phyloP scores from a whole-genome alignment of 805 yeast species.

The Wickerhamomyces hampshirensis region DNA sequence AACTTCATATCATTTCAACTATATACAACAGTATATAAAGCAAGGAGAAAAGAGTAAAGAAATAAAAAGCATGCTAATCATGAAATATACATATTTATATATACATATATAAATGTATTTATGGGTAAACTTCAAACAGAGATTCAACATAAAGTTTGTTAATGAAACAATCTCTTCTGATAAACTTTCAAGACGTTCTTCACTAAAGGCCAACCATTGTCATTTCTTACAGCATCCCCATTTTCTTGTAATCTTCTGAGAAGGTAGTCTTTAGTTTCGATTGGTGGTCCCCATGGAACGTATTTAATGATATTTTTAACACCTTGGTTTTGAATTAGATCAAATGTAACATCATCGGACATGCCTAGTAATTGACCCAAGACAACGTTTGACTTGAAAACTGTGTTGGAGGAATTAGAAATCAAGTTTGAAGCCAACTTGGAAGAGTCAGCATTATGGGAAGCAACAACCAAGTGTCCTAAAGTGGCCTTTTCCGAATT shows the following conservation, averaged over 20 bases:
- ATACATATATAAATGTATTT: too few species aligned
- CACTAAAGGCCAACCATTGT: constrained; percentile 72
- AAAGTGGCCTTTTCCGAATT: constrained; percentile 43
- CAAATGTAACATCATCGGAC: constrained; percentile 87
- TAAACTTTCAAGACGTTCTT: constrained; percentile 44
- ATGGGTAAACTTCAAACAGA: not conserved
- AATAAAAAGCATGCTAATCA: too few species aligned
- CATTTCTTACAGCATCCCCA: constrained; percentile 88
- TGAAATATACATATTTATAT: too few species aligned
- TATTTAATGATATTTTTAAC: constrained; percentile 82
- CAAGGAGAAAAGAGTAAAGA: too few species aligned
- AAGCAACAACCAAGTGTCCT: constrained; percentile 84
- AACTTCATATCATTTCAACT: too few species aligned
- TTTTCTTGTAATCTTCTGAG: constrained; percentile 90
- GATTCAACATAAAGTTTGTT: not conserved
- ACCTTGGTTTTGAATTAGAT: constrained; percentile 58
- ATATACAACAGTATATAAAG: too few species aligned
- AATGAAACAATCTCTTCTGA: constrained; percentile 24
- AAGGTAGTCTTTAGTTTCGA: constrained; percentile 86
- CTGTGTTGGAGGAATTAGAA: constrained; percentile 24
- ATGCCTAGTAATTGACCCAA: constrained; percentile 91
- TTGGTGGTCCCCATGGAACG: constrained; percentile 97
- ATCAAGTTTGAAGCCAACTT: constrained; percentile 60
- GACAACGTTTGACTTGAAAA: constrained; percentile 55
- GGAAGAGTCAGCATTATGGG: constrained; percentile 83